A percentile compares a stretch with the other conserved stretches of the same genome.
Evolutionary conservation across 495 filamentous ascomycete genomes (phyloP).

Genomic region (Chaetomidium leptoderma): DNA sequence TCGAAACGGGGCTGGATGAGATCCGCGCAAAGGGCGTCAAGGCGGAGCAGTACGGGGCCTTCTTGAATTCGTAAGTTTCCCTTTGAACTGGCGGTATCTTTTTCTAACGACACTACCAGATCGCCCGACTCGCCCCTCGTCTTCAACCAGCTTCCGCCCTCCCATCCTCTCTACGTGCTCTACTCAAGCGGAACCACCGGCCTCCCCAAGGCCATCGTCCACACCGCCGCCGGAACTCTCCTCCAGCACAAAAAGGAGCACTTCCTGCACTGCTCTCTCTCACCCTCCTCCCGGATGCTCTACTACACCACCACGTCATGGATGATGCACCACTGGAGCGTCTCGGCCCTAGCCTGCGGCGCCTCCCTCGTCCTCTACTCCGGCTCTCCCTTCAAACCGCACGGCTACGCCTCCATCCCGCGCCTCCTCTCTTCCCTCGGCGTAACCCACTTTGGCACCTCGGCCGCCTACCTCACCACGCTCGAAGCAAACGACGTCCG

Average conservation of each 20-base stretch:
- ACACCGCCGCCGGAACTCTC: slow-evolving; percentile 80
- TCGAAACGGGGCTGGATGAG: slow-evolving; percentile 47
- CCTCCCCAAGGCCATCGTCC: slow-evolving; percentile 87
- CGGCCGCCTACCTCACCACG: slow-evolving; percentile 85
- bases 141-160: slow-evolving; percentile 71
- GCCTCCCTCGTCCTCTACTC: slow-evolving; percentile 82
- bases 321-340: slow-evolving; percentile 99
- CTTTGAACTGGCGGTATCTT: neutral
- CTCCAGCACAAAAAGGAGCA: slow-evolving; percentile 96
- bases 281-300: slow-evolving; percentile 50
- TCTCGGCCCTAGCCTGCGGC: slow-evolving; percentile 74
- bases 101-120: slow-evolving; percentile 16
- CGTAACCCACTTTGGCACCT: slow-evolving; percentile 90
- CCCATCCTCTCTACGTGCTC: slow-evolving; percentile 84
- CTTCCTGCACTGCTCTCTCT: slow-evolving; percentile 73
- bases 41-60: slow-evolving; percentile 40
- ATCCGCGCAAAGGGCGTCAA: slow-evolving; percentile 47
- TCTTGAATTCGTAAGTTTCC: slow-evolving; percentile 33
- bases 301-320: slow-evolving; percentile 85
- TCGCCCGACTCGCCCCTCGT: slow-evolving; percentile 44
- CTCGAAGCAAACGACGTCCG: slow-evolving; percentile 75
- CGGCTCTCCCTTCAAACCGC: slow-evolving; percentile 73
- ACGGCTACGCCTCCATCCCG: slow-evolving; percentile 42
- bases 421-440: slow-evolving; percentile 40
- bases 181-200: slow-evolving; percentile 88